Evolutionary conservation across 2,329 filamentous ascomycete species (phyloP).

Genomic region (Huntiella abstrusa): DNA sequence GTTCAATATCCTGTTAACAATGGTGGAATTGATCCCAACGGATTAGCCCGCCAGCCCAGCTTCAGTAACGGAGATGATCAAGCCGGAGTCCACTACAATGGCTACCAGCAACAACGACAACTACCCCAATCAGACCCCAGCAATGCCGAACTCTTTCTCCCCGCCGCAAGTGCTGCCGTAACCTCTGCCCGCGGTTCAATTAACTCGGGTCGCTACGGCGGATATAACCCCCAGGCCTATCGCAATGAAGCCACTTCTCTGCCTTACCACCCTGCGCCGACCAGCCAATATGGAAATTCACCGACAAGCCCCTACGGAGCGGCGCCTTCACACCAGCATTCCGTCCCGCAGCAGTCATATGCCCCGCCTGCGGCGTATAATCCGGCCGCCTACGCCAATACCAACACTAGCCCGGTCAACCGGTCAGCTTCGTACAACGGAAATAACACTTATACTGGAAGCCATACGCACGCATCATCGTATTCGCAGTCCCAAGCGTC

Average conservation of each 20-base stretch:
- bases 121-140: slow-evolving; percentile 1
- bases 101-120: slow-evolving; percentile 16
- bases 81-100: slow-evolving; percentile 17
- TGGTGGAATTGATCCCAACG: slow-evolving; percentile 18
- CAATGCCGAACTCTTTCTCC: slow-evolving; percentile 8
- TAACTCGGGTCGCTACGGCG: slow-evolving; percentile 13
- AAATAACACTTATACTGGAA: slow-evolving; percentile 25
- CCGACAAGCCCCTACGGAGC: slow-evolving; percentile 4
- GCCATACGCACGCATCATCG: slow-evolving; percentile 13
- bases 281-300: slow-evolving; percentile 10
- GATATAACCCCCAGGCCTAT: slow-evolving; percentile 9
- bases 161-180: slow-evolving; percentile 7
- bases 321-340: neutral
- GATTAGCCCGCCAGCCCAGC: slow-evolving; percentile 39
- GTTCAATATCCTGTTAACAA: slow-evolving; percentile 37
- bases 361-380: slow-evolving; percentile 36
- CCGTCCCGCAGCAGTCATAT: slow-evolving; percentile 11
- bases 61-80: slow-evolving; percentile 62
- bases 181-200: slow-evolving; percentile 12
- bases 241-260: slow-evolving; percentile 7
- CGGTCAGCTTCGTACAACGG: slow-evolving; percentile 32
- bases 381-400: slow-evolving; percentile 37
- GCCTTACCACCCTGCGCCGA: slow-evolving; percentile 14
- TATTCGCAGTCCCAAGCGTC: slow-evolving; percentile 6
- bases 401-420: slow-evolving; percentile 20